Conservation (phyloP, 768 basidiomycete species). For the Tylopilus balloui region DNA sequence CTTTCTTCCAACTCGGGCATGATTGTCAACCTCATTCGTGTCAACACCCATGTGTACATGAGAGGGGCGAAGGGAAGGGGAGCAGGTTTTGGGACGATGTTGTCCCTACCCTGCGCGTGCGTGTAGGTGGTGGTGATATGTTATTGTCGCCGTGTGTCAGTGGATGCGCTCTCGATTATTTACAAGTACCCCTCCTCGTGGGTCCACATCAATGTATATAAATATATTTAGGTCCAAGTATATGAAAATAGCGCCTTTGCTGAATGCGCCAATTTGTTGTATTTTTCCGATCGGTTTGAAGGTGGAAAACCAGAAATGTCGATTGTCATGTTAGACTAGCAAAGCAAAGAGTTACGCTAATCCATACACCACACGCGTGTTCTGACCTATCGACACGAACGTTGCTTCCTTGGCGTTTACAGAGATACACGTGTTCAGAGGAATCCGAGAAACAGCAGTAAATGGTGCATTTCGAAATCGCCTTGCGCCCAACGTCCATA, state of each 20-base stretch:
- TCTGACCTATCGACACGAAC: not conserved
- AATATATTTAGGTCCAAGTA: slow-evolving; percentile 11
- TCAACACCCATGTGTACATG: slow-evolving; percentile 6
- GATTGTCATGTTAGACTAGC: not conserved
- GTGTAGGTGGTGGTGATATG: not conserved
- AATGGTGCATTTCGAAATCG: slow-evolving; percentile 4
- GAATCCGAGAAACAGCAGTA: not conserved
- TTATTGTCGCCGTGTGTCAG: not conserved
- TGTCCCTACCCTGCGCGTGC: slow-evolving; percentile 2
- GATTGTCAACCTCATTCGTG: slow-evolving; percentile 18
- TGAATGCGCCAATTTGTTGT: not conserved
- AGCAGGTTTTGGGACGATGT: not conserved
- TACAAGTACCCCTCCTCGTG: slow-evolving; percentile 1
- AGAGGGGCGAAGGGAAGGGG: not conserved
- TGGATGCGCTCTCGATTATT: slow-evolving; percentile 7
- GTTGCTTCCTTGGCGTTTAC: not conserved
- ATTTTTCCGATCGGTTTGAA: not conserved
- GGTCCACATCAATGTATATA: slow-evolving; percentile 2
- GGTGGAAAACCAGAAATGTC: no score
- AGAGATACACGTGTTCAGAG: slow-evolving; percentile 7
- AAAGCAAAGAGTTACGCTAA: not conserved
- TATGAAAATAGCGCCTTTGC: slow-evolving; percentile 9
- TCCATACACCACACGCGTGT: not conserved
- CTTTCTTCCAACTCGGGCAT: slow-evolving; percentile 6
- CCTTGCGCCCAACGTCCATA: slow-evolving; percentile 7